Percentiles rank a stretch among this genome's conserved stretches.
Evolutionary conservation across 192 early-diverging fungal species (phyloP).

Genomic region (Rhizophlyctis rosea): DNA sequence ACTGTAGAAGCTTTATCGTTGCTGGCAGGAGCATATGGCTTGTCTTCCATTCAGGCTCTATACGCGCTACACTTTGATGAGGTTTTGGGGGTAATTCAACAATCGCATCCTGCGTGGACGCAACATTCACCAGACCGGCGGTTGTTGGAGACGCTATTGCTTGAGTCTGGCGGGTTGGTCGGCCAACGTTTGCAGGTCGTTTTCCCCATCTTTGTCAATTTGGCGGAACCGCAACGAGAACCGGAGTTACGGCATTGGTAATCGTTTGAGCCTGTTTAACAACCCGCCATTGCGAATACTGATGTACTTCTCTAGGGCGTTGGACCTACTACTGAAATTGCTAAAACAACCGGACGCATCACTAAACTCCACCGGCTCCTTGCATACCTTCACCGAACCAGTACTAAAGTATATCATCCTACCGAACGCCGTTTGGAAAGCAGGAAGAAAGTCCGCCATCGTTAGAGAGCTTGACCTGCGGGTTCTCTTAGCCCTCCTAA

Average conservation of each 20-base stretch:
- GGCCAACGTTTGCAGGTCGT: conserved; percentile 36
- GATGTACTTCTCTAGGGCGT: conserved; percentile 24
- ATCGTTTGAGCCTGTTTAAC: background rate
- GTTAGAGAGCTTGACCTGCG: conserved; percentile 30
- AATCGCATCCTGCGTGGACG: conserved; percentile 32
- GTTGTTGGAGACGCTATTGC: conserved; percentile 31
- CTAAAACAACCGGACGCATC: conserved; percentile 14
- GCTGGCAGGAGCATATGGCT: conserved; percentile 15
- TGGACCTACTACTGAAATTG: conserved; percentile 30
- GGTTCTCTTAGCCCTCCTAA: conserved; percentile 19
- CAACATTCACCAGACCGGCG: conserved; percentile 41
- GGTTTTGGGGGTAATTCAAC: conserved; percentile 4
- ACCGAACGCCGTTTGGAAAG: conserved; percentile 39
- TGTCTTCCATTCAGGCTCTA: conserved; percentile 17
- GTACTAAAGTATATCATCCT: conserved; percentile 37
- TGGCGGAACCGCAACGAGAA: conserved; percentile 33
- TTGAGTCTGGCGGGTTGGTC: conserved; percentile 24
- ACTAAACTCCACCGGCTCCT: conserved; percentile 27
- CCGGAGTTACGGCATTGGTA: conserved; percentile 45
- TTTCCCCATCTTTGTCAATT: conserved; percentile 29
- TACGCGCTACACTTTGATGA: conserved; percentile 22
- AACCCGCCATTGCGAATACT: background rate
- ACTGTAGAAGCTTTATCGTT: conserved; percentile 1
- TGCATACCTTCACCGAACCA: conserved; percentile 28
- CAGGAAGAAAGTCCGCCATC: conserved; percentile 36